Evolutionary conservation across 2,329 filamentous ascomycete genomes (phyloP), one percentile per base, ranked within the genome.

Genomic region (Penicillium italicum): DNA sequence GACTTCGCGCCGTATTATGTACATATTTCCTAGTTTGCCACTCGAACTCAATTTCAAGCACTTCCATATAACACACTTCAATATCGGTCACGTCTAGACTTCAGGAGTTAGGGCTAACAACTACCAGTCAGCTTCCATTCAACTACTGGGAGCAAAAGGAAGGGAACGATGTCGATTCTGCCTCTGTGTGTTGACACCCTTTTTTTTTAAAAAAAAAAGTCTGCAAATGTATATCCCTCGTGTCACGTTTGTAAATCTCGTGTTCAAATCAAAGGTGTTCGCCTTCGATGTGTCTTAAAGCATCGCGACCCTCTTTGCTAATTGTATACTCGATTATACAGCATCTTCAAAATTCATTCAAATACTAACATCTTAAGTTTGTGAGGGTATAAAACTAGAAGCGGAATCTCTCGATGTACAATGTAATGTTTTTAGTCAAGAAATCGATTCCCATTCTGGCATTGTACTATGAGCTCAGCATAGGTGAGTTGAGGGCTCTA

Each of bases 1-100:
- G 61, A 66, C 60, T 67, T 61, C 63, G 53, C 53, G 68, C 68
- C 73, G 55, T 67, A 65, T 68, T 57, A 66, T 73, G 71, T 74
- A 73, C 62, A 73, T 73, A 73, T 64, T 59, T 64, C 54, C 65
- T 52, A 52, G 56, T 68, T 66, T 59, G 62, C 58, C 45, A 58
- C 58, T 60, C 57, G 48, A 56, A 50, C 49, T 65, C 40, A 57
- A 30, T 28, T 46, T 53, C 37, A 42, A 38, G 18, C 16, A 44
- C 28, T 52, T 50, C 43, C 38, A 58, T 33, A 55, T 58, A 24
- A 24, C 16, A 8, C 20, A 7, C 34, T 24, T 5, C 11, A n/a
- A 45, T 16, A 22, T 45, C 12, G 14, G 1, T 22, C 5, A 11
- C 24, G 20, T 45, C 4, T 45, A 33, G 5, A 24, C 12, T 16